Percentiles rank a stretch among this genome's conserved stretches.
Conservation (phyloP, 176 grass and related monocot genomes). For the Triticum turgidum region DNA sequence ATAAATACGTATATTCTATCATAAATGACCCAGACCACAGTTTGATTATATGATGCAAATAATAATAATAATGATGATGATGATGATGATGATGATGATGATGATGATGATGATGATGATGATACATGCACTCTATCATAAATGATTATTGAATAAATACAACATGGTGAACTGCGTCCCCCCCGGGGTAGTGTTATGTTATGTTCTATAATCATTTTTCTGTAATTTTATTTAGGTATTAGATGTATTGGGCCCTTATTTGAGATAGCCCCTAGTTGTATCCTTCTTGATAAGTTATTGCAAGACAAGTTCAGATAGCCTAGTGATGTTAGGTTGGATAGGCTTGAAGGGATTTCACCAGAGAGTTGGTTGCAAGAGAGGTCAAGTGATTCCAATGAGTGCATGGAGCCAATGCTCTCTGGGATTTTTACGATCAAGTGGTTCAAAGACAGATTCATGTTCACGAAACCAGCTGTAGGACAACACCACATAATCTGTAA, state of each 20-base stretch:
- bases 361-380: slow-evolving; percentile 35
- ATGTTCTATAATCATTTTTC: too few species aligned
- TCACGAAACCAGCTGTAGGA: not conserved
- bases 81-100: too few species aligned
- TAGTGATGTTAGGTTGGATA: not conserved
- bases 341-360: slow-evolving; percentile 21
- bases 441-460: slow-evolving; percentile 34
- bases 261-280: not conserved
- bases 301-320: slow-evolving; percentile 20
- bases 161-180: too few species aligned
- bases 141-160: too few species aligned
- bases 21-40: too few species aligned
- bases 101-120: too few species aligned
- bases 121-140: too few species aligned
- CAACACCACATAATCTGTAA: not conserved
- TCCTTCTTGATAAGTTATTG: slow-evolving; percentile 37
- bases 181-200: too few species aligned
- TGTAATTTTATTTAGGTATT: not conserved
- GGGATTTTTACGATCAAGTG: slow-evolving; percentile 7
- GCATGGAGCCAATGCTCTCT: not conserved
- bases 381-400: slow-evolving; percentile 29
- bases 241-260: not conserved
- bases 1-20: too few species aligned
- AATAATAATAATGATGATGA: too few species aligned
- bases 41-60: too few species aligned